A percentile compares a stretch with the other conserved stretches of the same genome.
Evolutionary conservation across 768 basidiomycete genomes (phyloP).

Genomic region (Amanita brunnescens): DNA sequence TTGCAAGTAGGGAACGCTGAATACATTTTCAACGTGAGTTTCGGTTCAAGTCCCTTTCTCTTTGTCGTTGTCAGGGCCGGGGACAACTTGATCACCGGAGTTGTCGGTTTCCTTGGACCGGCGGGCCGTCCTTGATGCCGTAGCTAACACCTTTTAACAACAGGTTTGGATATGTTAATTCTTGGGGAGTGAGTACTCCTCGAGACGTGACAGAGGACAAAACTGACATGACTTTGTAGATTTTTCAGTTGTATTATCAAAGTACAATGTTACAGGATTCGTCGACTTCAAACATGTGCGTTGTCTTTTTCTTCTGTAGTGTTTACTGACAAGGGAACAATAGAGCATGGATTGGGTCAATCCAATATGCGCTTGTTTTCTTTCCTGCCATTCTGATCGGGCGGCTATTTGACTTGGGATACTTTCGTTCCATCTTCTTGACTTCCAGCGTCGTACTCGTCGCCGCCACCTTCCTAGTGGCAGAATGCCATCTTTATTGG

Average conservation of each 20-base stretch:
- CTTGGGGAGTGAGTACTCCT: conserved; percentile 56
- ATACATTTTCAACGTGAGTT: conserved; percentile 36
- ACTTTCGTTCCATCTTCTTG: conserved; percentile 43
- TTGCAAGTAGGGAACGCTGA: conserved; percentile 31
- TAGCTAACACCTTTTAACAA: conserved; percentile 5
- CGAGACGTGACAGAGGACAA: not conserved
- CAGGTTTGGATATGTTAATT: conserved; percentile 63
- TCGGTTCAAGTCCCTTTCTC: not conserved
- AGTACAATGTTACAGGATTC: conserved; percentile 36
- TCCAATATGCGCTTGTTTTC: conserved; percentile 62
- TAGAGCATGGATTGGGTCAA: conserved; percentile 77
- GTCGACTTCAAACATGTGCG: conserved; percentile 59
- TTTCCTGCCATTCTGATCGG: conserved; percentile 56
- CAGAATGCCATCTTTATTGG: conserved; percentile 69
- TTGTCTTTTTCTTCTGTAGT: not conserved
- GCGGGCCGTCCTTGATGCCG: not conserved
- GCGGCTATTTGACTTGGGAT: conserved; percentile 67
- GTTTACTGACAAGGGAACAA: not conserved
- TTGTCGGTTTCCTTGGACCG: not conserved
- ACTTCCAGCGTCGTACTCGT: conserved; percentile 43
- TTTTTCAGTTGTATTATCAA: conserved; percentile 70
- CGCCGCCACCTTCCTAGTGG: conserved; percentile 51
- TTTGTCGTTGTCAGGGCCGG: too few relatives aligned
- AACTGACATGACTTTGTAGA: conserved; percentile 25
- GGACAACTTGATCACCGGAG: not conserved